Percentiles rank a stretch among this genome's conserved stretches.
These are phyloP conservation scores for Fusarium sp. DNA, from an alignment of 2,329 filamentous ascomycete genomes.

Conservation along the genomic window DNA sequence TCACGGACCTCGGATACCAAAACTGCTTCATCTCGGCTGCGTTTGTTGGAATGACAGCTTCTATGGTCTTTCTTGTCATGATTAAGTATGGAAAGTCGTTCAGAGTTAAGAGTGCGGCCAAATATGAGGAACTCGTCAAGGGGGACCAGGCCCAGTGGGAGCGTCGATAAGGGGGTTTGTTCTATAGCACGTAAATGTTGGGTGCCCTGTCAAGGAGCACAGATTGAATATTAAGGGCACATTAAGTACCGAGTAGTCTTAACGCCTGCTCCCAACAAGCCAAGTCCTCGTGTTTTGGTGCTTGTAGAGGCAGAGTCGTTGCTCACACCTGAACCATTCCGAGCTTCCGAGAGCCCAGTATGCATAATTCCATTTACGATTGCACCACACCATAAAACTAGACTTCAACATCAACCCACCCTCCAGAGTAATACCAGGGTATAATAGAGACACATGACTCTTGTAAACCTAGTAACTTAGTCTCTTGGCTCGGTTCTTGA, in stretches of 20 bases:
- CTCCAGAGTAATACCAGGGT: not conserved
- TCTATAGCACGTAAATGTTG: not conserved
- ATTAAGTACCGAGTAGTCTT: not conserved
- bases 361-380: too few relatives aligned
- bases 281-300: too few relatives aligned
- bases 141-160: slow-evolving; percentile 11
- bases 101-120: slow-evolving; percentile 28
- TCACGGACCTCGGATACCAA: slow-evolving; percentile 52
- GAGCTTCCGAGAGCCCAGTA: too few relatives aligned
- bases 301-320: too few relatives aligned
- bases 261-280: too few relatives aligned
- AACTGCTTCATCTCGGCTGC: slow-evolving; percentile 55
- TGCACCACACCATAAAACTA: too few relatives aligned
- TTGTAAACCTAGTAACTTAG: not conserved
- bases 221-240: not conserved
- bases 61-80: slow-evolving; percentile 54
- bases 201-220: not conserved
- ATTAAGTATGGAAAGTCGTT: slow-evolving; percentile 55
- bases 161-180: not conserved
- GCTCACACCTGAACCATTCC: too few relatives aligned
- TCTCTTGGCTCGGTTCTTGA: not conserved
- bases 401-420: not conserved
- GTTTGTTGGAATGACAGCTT: slow-evolving; percentile 51
- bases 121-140: slow-evolving; percentile 27
- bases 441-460: not conserved